phyloP scores from a whole-genome alignment of 1,284 basidiomycete genomes.

The Lignosus rhinocerotis region DNA sequence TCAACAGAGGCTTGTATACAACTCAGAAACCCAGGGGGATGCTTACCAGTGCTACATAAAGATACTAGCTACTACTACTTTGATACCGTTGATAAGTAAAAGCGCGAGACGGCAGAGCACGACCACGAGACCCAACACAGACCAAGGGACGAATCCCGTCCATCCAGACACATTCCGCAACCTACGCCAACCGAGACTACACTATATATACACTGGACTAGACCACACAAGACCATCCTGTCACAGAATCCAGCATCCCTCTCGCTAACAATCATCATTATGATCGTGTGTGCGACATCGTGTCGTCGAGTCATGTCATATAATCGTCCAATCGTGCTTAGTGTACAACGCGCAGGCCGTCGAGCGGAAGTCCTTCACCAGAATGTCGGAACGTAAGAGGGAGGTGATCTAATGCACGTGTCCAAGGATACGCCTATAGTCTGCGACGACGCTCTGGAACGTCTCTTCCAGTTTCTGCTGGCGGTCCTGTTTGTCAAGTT shows the following conservation, averaged over 20 bases:
- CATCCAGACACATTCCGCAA: not conserved
- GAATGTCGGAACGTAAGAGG: not conserved
- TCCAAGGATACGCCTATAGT: constrained; percentile 82
- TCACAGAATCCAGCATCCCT: not conserved
- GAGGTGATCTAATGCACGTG: constrained; percentile 33
- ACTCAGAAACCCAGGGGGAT: not conserved
- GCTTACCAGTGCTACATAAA: constrained; percentile 16
- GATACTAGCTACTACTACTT: constrained; percentile 20
- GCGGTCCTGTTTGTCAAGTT: constrained; percentile 84
- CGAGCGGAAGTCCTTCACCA: not conserved
- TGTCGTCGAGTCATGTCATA: not conserved
- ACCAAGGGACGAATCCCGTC: not conserved
- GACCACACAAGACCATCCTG: not conserved
- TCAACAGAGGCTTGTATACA: not conserved
- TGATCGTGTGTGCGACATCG: not conserved
- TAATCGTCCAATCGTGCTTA: not conserved
- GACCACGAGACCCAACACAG: not conserved
- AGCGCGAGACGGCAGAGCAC: not conserved
- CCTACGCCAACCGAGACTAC: not conserved
- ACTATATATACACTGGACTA: not conserved
- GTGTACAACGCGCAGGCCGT: not conserved
- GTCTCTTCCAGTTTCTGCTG: constrained; percentile 92
- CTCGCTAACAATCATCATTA: not conserved
- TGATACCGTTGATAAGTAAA: constrained; percentile 1
- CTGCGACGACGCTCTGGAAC: constrained; percentile 84